Evolutionary conservation across 2,329 filamentous ascomycete genomes (phyloP), one percentile per base, ranked within the genome.

Genomic region (Coniochaeta sp.): DNA sequence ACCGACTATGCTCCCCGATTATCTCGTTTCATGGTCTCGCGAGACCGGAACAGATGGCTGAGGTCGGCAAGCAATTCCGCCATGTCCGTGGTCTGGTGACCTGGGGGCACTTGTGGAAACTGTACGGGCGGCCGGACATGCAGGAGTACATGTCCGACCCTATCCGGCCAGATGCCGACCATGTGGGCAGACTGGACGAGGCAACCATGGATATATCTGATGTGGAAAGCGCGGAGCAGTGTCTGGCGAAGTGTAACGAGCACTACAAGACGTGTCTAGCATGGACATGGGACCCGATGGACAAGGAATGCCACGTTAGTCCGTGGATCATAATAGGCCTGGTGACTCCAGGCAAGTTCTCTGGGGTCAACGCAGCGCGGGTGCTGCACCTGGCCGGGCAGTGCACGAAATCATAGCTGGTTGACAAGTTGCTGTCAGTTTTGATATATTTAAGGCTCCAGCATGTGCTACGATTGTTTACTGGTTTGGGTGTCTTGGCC

Each of bases 1-100:
- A 83, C 65, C 72, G 79, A 7, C 75, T 82, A 67, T 85, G 82
- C 65, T 71, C 80, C 44, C 81, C 81, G n/a, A 68, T 84, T 3
- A 67, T 83, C 3, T 80, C 80, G 10, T 83, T 84, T 65, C 81
- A 84, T 66, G 77, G 76, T 30, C 71, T 84, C 10, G 74, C 77
- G 47, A 68, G 74, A 36, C 73, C 73, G 4, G 71, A 73, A 10
- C 72, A 73, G 60, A 84, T 84, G 81, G 65, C 70, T 34, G 68
- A 71, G 26, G 73, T 79, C 8, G 79, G 79, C 24, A 68, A 70
- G 24, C 70, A 69, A 16, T 78, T 84, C 60, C 69, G 71, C 14
- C 65, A 70, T 22, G 65, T 73, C 54, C 65, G 70, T 26, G 66
- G 71, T 47, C 77, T 79, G 0, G 72, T 83, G 7, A 71, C 77